These are phyloP conservation scores for Chenopodium album DNA, from an alignment of 148 eudicot species.

Conservation along the genomic window DNA sequence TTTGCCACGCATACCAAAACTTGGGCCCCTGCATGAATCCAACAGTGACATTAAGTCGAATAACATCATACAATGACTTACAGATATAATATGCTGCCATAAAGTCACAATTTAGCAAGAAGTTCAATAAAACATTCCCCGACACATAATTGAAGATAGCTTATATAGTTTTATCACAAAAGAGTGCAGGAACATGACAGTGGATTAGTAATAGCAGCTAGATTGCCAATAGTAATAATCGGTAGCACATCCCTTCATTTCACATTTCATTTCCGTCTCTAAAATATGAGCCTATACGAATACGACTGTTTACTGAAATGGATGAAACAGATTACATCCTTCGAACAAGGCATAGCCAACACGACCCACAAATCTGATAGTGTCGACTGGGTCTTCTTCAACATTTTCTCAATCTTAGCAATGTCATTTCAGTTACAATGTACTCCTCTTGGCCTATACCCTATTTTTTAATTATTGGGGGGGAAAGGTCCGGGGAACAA, in stretches of 20 bases:
- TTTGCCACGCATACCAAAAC: constrained; percentile 76
- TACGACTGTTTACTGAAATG: too few species aligned
- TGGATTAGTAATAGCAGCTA: neutral
- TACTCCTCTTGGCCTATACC: too few species aligned
- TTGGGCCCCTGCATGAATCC: constrained; percentile 59
- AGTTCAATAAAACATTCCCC: neutral
- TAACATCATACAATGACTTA: neutral
- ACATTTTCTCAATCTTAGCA: too few species aligned
- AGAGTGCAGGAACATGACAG: neutral
- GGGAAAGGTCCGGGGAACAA: too few species aligned
- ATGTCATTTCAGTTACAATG: too few species aligned
- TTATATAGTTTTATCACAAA: neutral
- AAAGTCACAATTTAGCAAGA: neutral
- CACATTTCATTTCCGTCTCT: constrained; percentile 3
- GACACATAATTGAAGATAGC: neutral
- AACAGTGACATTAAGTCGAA: neutral
- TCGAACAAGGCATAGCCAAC: too few species aligned
- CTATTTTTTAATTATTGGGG: too few species aligned
- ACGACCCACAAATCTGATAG: too few species aligned
- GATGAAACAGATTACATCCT: too few species aligned
- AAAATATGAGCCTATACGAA: neutral
- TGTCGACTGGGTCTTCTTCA: too few species aligned
- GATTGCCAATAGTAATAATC: neutral
- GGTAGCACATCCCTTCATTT: neutral
- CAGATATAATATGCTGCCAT: neutral